Base-by-base conservation (phyloP, 345 rosid species). In the Pistacia integerrima region DNA sequence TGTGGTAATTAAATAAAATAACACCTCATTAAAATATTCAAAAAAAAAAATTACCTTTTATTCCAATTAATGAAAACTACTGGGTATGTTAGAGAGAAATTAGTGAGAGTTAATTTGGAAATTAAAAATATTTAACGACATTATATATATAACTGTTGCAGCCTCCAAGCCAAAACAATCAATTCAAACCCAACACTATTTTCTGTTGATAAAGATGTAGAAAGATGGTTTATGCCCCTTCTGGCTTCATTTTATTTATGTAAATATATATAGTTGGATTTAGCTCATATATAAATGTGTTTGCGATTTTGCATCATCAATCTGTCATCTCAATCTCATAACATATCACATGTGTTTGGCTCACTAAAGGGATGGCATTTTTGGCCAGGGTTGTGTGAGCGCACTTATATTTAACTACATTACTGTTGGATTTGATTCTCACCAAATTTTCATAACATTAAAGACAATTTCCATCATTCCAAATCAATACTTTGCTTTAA, bases 341-440 rank as follows among this genome's bases (percentile, higher is more conserved):
- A 18, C 76, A 73, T 10, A 30, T 62, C 76, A 62, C 68, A 49
- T 17, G 67, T 8, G 18, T 4, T 70, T 55, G 61, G 63, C 60
- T 55, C 4, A 70, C 12, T 33, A 33, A 70, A 70, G 49, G 46
- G 5, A 30, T 35, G 36, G 63, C 74, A 55, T 55, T 16, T 18
- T 55, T 55, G 63, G 33, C 62, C 51, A n/a, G 60, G 8, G 9
- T 3, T 38, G 58, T 54, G 13, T 30, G 13, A 1, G 30, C 10
- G 16, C 16, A 67, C 70, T 67, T 11, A 1, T 22, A 65, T 65
- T 20, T 9, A 41, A 11, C 25, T 2, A 67, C 18, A 7, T 54
- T 28, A 70, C 33, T 18, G 9, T 69, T 54, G 46, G 58, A 49
- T 69, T 33, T 30, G 22, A 69, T 51, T 33, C 30, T 41, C 38